phyloP scores from a whole-genome alignment of 2,329 filamentous ascomycete species.

The Fusarium sp. region DNA sequence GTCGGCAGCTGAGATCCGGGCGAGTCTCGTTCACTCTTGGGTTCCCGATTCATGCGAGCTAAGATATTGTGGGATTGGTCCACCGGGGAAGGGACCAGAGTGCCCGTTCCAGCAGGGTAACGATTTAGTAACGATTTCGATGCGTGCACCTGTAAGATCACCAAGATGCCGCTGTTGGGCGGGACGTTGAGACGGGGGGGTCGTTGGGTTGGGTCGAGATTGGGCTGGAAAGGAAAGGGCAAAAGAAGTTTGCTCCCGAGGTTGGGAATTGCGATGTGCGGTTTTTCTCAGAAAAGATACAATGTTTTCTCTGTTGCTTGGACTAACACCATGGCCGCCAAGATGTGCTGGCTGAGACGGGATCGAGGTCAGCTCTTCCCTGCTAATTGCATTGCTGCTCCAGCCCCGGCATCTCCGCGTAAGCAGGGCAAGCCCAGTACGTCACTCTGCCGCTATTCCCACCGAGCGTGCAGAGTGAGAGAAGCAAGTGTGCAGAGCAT shows the following conservation, averaged over 20 bases:
- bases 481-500: conserved; percentile 7
- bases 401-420: neutral
- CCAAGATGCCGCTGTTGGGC: conserved; percentile 18
- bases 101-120: conserved; percentile 22
- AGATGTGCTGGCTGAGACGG: neutral
- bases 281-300: neutral
- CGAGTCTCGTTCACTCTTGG: conserved; percentile 12
- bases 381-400: conserved; percentile 3
- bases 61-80: conserved; percentile 21
- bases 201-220: conserved; percentile 23
- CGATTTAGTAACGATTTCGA: conserved; percentile 28
- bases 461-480: neutral
- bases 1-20: conserved; percentile 37
- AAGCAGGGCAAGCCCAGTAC: conserved; percentile 15
- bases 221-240: conserved; percentile 15
- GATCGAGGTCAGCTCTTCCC: conserved; percentile 5
- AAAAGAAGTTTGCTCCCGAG: neutral
- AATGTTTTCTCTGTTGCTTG: neutral
- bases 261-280: neutral
- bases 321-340: neutral
- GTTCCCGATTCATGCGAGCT: conserved; percentile 22
- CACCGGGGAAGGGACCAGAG: conserved; percentile 13
- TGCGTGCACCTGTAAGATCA: conserved; percentile 23
- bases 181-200: neutral
- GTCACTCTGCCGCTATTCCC: conserved; percentile 13